Conservation (phyloP, 805 yeast species). For the Candida yuanshanica region DNA sequence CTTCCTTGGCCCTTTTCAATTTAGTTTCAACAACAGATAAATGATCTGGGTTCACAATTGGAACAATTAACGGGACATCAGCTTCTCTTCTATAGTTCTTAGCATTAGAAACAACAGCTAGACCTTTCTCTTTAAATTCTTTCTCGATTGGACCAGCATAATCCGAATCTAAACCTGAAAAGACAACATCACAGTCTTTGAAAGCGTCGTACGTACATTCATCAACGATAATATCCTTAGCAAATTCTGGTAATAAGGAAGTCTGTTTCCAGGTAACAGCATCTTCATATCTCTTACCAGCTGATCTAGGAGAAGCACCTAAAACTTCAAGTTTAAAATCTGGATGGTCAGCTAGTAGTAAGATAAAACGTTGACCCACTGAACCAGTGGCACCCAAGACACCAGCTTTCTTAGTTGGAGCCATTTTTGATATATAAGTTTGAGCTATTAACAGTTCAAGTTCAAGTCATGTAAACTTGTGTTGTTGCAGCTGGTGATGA, state of each 20-base stretch:
- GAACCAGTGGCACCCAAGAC: conserved; percentile 98
- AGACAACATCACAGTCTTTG: conserved; percentile 87
- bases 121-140: conserved; percentile 74
- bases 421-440: conserved; percentile 17
- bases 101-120: conserved; percentile 88
- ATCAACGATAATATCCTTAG: conserved; percentile 56
- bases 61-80: conserved; percentile 89
- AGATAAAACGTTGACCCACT: conserved; percentile 93
- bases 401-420: conserved; percentile 49
- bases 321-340: conserved; percentile 77
- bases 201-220: conserved; percentile 77
- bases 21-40: conserved; percentile 62
- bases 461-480: not conserved
- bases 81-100: conserved; percentile 88
- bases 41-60: conserved; percentile 92
- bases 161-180: conserved; percentile 91
- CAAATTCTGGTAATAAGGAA: conserved; percentile 63
- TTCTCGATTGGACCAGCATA: conserved; percentile 90
- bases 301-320: conserved; percentile 93
- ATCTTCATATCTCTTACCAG: conserved; percentile 79
- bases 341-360: conserved; percentile 81
- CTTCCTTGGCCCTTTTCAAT: conserved; percentile 46
- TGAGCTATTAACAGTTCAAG: not conserved
- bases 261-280: conserved; percentile 97
- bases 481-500: not conserved